Evolutionary conservation across 768 basidiomycete genomes (phyloP).

Genomic region (Hypsizygus marmoreus): DNA sequence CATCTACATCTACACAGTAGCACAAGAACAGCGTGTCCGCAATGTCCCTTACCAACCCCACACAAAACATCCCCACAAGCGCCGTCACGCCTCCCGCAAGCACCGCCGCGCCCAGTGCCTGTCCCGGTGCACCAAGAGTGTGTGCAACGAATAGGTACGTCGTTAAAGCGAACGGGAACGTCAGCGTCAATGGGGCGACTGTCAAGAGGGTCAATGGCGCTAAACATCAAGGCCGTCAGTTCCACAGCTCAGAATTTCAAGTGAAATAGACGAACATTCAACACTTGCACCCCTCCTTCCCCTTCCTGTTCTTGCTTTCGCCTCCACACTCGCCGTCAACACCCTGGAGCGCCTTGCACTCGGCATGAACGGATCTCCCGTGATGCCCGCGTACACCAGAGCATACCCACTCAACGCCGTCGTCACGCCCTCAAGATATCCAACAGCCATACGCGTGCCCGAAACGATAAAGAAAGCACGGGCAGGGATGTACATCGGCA

Average conservation of each 20-base stretch:
- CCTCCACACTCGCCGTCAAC: slow-evolving; percentile 37
- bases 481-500: slow-evolving; percentile 57
- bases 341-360: slow-evolving; percentile 52
- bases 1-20: slow-evolving; percentile 51
- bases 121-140: slow-evolving; percentile 65
- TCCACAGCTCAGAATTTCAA: slow-evolving; percentile 1
- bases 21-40: slow-evolving; percentile 50
- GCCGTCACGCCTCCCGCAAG: slow-evolving; percentile 80
- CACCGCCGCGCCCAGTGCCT: slow-evolving; percentile 74
- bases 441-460: slow-evolving; percentile 50
- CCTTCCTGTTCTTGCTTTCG: slow-evolving; percentile 35
- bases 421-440: slow-evolving; percentile 55
- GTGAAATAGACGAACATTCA: slow-evolving; percentile 32
- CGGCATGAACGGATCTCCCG: slow-evolving; percentile 68
- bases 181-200: slow-evolving; percentile 75
- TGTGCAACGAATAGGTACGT: slow-evolving; percentile 92
- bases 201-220: slow-evolving; percentile 74
- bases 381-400: slow-evolving; percentile 73
- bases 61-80: slow-evolving; percentile 80
- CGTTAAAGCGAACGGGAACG: slow-evolving; percentile 77
- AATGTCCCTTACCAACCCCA: slow-evolving; percentile 75
- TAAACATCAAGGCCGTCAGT: slow-evolving; percentile 21
- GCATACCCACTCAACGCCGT: slow-evolving; percentile 59
- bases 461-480: slow-evolving; percentile 45
- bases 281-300: slow-evolving; percentile 57